Base-by-base conservation (phyloP, 108 stramenopile genomes). In the Discostella pseudostelligera region DNA sequence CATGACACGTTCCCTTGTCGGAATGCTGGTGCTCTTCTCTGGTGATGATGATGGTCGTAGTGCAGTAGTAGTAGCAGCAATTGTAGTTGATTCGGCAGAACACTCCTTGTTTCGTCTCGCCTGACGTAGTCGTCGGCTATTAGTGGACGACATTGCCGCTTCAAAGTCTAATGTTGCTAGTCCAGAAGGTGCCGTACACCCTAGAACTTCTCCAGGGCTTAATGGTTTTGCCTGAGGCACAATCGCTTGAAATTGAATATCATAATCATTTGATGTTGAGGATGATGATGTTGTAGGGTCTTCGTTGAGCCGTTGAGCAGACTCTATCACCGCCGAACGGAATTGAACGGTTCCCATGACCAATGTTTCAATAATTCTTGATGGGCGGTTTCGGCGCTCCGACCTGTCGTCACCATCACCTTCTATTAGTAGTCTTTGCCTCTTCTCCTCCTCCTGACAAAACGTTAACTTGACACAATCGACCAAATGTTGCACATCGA, bases 191-290 rank as follows among this genome's bases (percentile, higher is more conserved):
- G 96, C 81, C 16, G 99, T 99, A 72, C 99, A 99, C 35, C 99
- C 99, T 50, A 99, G 75, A 0, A 97, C 96, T 89, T 99, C 99
- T 5, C 92, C 92, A 6, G 92, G 92, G 14, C 82, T 83, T 8
- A 94, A 69, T 19, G 97, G 97, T 60, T 95, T 94, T n/a, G 84
- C 88, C 77, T 97, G 97, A 10, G 95, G 92, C 37, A 76, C 74
- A 32, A 76, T 68, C 5, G 77, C 53, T 51, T 65, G 63, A 50
- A 60, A 87, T 54, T 8, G 16, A 25, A 35, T 28, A 36, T 48
- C 46, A 35, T 2, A 39, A 6, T 32, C 62, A 5, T 19, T 32
- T 17, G 49, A 25, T 9, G 24, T 49, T 5, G 62, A 49, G 13
- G 28, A 25, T 12, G 61, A 87, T 72, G 35, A 59, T 70, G 32